Conservation (phyloP, 768 basidiomycete species). For the Leccinum sublutescens region DNA sequence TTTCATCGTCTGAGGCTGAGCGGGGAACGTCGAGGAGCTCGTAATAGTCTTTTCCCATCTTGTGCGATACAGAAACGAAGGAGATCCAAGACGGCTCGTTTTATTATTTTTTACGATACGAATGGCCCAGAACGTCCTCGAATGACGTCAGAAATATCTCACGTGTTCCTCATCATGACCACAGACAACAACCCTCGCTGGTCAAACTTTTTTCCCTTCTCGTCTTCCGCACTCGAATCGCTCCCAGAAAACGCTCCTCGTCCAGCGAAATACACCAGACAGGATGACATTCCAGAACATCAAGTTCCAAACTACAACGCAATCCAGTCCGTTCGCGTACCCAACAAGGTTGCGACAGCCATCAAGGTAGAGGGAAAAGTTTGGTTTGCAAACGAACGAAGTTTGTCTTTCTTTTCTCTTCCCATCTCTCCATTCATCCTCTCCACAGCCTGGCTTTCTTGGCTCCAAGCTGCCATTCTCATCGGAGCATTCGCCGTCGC, state of each 20-base stretch:
- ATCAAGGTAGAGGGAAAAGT: slow-evolving; percentile 93
- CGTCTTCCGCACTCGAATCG: slow-evolving; percentile 54
- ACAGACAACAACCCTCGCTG: slow-evolving; percentile 28
- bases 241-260: slow-evolving; percentile 41
- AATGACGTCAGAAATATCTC: slow-evolving; percentile 29
- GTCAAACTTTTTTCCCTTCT: slow-evolving; percentile 70
- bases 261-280: slow-evolving; percentile 56
- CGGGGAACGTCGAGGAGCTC: slow-evolving; percentile 71
- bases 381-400: slow-evolving; percentile 96
- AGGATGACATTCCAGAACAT: slow-evolving; percentile 67
- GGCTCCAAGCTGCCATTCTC: slow-evolving; percentile 83
- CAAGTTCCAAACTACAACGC: slow-evolving; percentile 59
- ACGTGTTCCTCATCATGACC: slow-evolving; percentile 14
- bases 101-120: slow-evolving; percentile 5
- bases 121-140: slow-evolving; percentile 36
- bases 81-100: no score
- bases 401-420: slow-evolving; percentile 39
- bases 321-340: slow-evolving; percentile 69
- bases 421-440: slow-evolving; percentile 4
- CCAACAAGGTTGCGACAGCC: slow-evolving; percentile 78
- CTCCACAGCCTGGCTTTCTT: slow-evolving; percentile 81
- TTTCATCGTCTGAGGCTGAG: slow-evolving; percentile 75
- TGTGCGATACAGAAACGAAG: neutral
- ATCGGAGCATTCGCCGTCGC: slow-evolving; percentile 84
- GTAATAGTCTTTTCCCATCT: slow-evolving; percentile 90